phyloP scores from a whole-genome alignment of 441 rosid genomes.

The Melianthus villosus region DNA sequence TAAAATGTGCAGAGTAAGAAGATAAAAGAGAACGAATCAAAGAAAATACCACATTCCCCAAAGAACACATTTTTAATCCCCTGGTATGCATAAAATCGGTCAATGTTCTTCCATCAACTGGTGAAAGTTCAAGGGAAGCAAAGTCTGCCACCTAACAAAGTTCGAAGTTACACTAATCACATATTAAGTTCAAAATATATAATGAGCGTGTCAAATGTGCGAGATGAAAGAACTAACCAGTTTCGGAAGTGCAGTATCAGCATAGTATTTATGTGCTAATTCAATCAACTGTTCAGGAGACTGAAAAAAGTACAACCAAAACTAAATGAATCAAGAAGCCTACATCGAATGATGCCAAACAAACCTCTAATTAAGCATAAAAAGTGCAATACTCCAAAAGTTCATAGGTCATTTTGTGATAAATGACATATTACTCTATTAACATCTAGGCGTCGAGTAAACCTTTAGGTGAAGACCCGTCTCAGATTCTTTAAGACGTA shows the following conservation, averaged over 20 bases:
- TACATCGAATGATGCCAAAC: constrained; percentile 3
- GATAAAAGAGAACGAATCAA: constrained; percentile 3
- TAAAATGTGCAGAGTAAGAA: not conserved
- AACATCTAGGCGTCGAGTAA: too few species aligned
- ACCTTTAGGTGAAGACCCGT: constrained; percentile 75
- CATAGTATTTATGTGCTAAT: constrained; percentile 52
- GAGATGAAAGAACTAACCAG: constrained; percentile 34
- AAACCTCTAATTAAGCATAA: constrained; percentile 1
- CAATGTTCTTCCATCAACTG: constrained; percentile 71
- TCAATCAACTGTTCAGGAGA: constrained; percentile 56
- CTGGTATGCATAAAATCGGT: constrained; percentile 79
- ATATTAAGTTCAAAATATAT: constrained; percentile 10
- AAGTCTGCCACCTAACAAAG: constrained; percentile 61
- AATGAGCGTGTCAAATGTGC: constrained; percentile 5
- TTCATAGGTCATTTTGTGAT: constrained; percentile 8
- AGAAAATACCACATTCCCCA: constrained; percentile 55
- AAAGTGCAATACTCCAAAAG: constrained; percentile 1
- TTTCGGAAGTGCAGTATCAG: constrained; percentile 68
- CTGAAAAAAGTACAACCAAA: constrained; percentile 18
- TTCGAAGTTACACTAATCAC: constrained; percentile 10
- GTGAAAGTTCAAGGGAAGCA: constrained; percentile 79
- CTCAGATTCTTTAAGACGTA: constrained; percentile 65
- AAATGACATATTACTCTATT: too few species aligned
- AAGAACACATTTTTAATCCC: constrained; percentile 63
- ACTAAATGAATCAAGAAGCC: not conserved